Evolutionary conservation across 768 basidiomycete genomes (phyloP), one percentile per base, ranked within the genome.

Genomic region (Boletus huronensis): DNA sequence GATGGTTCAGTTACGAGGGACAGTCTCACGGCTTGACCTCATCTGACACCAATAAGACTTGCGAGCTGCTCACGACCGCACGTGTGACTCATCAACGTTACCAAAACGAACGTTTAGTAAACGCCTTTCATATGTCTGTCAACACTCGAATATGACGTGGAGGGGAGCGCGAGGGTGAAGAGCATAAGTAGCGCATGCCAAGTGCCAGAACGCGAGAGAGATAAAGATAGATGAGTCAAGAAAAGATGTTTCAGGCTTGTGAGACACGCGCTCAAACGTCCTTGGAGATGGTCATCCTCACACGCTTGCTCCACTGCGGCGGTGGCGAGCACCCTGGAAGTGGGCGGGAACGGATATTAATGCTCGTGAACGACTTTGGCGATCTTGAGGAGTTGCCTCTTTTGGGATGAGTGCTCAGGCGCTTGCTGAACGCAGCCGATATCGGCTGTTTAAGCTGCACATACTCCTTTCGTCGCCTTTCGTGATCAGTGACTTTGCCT

Each of bases 341-440:
- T 17, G 4, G 34, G 23, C 7, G 16, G 29, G 43, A 16, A 38
- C 64, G 64, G 63, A 65, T 25, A 25, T 25, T 25, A 54, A 63
- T 62, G 38, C 47, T 44, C 46, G 50, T 58, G 56, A 41, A 44
- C 43, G 49, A 54, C n/a, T 45, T 32, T 21, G 45, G 38, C 49
- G 57, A 59, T 55, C 60, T 46, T 59, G 8, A 54, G 17, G 10
- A 41, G 40, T 52, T 65, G 34, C 63, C 60, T 65, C 40, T 58
- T 63, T 62, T 1, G 43, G 58, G 32, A 19, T 2, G 23, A 25
- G 23, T n/a, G 11, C 34, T 45, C 25, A 28, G 29, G 25, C n/a
- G 10, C 26, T 28, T 13, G 26, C 11, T n/a, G 41, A 47, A 36
- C 42, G 16, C 8, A 28, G 19, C 19, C 35, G 28, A 29, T 31